phyloP scores from a whole-genome alignment of 2,329 filamentous ascomycete species.

The Albophoma yamanashiensis region DNA sequence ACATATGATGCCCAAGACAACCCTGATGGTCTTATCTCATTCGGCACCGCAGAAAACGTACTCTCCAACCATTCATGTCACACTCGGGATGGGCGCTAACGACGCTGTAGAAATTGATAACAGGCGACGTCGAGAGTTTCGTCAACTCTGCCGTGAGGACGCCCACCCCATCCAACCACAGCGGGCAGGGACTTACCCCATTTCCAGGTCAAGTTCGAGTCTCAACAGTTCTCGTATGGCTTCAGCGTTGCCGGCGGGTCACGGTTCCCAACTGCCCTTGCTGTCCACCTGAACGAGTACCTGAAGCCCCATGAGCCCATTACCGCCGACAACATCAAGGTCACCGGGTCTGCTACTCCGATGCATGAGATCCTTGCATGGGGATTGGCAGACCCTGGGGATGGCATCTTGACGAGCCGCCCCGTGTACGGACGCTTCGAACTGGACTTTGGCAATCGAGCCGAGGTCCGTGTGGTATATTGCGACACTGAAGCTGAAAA shows the following conservation, averaged over 20 bases:
- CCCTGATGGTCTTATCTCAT: constrained; percentile 31
- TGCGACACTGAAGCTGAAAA: constrained; percentile 30
- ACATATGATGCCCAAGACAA: constrained; percentile 27
- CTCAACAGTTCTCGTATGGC: constrained; percentile 23
- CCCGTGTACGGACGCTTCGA: constrained; percentile 39
- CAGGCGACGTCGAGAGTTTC: constrained; percentile 19
- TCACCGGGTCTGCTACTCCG: constrained; percentile 23
- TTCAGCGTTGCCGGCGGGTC: constrained; percentile 23
- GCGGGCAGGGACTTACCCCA: not conserved
- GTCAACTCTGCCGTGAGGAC: constrained; percentile 17
- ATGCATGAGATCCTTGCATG: constrained; percentile 29
- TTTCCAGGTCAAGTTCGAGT: constrained; percentile 15
- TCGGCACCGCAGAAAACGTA: constrained; percentile 37
- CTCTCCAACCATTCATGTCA: not conserved
- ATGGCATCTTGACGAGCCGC: constrained; percentile 26
- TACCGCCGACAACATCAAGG: constrained; percentile 18
- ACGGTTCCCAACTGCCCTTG: constrained; percentile 20
- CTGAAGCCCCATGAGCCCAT: constrained; percentile 20
- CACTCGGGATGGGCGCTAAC: not conserved
- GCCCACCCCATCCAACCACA: not conserved
- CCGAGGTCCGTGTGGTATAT: constrained; percentile 32
- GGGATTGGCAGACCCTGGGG: constrained; percentile 24
- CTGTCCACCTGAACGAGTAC: constrained; percentile 26
- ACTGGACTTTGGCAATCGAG: constrained; percentile 33
- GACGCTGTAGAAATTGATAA: constrained; percentile 24